phyloP scores from a whole-genome alignment of 2,329 filamentous ascomycete genomes.

The Xylaria sp. region DNA sequence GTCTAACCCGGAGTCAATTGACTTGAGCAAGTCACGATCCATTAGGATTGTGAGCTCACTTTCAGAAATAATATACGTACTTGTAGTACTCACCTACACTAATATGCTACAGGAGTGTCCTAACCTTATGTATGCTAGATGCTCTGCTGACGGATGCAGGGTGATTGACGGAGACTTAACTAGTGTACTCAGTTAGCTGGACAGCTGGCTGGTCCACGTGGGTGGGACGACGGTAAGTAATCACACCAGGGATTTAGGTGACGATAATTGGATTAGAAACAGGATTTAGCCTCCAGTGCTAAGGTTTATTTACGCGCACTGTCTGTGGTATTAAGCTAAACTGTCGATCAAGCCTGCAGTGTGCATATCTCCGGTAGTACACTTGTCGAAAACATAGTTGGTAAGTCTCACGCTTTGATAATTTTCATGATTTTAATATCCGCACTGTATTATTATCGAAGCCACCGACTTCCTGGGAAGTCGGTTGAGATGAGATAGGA shows the following conservation, averaged over 20 bases:
- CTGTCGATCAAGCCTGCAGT: neutral
- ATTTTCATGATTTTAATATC: neutral
- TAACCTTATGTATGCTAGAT: neutral
- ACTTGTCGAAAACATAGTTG: neutral
- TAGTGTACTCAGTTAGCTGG: neutral
- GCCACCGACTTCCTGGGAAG: neutral
- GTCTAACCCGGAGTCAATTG: neutral
- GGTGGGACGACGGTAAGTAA: neutral
- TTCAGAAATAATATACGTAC: neutral
- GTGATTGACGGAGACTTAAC: neutral
- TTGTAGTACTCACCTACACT: neutral
- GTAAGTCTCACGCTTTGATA: neutral
- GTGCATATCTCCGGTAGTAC: neutral
- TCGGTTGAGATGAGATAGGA: too few species aligned
- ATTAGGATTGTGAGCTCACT: neutral
- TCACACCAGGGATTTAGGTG: neutral
- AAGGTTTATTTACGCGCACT: neutral
- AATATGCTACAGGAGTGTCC: neutral
- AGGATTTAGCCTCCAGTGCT: constrained; percentile 6
- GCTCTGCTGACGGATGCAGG: neutral
- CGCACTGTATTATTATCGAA: neutral
- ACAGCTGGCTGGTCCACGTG: neutral
- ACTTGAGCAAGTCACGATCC: neutral
- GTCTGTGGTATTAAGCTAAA: neutral
- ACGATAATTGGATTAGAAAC: neutral